A percentile compares a stretch with the other conserved stretches of the same genome.
phyloP scores from a whole-genome alignment of 495 filamentous ascomycete genomes.

The Thermochaetoides thermophila region DNA sequence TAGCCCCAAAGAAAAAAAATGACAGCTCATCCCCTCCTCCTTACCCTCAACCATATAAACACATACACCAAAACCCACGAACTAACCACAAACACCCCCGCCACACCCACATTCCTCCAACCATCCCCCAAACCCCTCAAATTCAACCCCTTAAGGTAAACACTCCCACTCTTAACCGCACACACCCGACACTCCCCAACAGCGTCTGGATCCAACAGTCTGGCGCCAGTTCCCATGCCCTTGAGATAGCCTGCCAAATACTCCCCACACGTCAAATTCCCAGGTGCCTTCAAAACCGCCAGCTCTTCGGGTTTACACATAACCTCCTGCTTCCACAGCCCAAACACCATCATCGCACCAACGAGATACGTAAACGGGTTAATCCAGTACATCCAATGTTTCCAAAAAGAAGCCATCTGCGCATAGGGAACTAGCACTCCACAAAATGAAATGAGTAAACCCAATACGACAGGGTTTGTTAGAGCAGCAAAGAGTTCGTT shows the following conservation, averaged over 20 bases:
- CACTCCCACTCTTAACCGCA: slow-evolving; percentile 39
- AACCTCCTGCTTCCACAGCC: slow-evolving; percentile 10
- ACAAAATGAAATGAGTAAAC: slow-evolving; percentile 36
- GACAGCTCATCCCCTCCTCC: too few species aligned
- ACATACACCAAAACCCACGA: slow-evolving; percentile 17
- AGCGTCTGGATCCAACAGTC: slow-evolving; percentile 26
- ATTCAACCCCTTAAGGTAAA: slow-evolving; percentile 31
- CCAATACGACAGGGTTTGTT: slow-evolving; percentile 36
- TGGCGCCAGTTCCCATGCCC: slow-evolving; percentile 15
- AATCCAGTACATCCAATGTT: slow-evolving; percentile 34
- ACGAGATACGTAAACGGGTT: slow-evolving; percentile 43
- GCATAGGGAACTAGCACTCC: slow-evolving; percentile 40
- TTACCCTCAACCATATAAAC: slow-evolving; percentile 19
- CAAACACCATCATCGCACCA: slow-evolving; percentile 21
- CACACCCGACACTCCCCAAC: slow-evolving; percentile 45
- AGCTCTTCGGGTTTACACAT: slow-evolving; percentile 10
- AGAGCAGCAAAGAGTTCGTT: slow-evolving; percentile 39
- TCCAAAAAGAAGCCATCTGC: slow-evolving; percentile 35
- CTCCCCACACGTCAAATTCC: slow-evolving; percentile 12
- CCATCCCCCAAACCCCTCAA: slow-evolving; percentile 32
- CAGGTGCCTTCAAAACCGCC: slow-evolving; percentile 12
- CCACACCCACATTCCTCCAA: slow-evolving; percentile 47
- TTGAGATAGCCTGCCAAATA: slow-evolving; percentile 16
- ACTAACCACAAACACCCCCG: slow-evolving; percentile 19
- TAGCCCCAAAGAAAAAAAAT: too few species aligned